Evolutionary conservation across 169 alveolate species (phyloP).

Genomic region (Sarcocystis neurona): DNA sequence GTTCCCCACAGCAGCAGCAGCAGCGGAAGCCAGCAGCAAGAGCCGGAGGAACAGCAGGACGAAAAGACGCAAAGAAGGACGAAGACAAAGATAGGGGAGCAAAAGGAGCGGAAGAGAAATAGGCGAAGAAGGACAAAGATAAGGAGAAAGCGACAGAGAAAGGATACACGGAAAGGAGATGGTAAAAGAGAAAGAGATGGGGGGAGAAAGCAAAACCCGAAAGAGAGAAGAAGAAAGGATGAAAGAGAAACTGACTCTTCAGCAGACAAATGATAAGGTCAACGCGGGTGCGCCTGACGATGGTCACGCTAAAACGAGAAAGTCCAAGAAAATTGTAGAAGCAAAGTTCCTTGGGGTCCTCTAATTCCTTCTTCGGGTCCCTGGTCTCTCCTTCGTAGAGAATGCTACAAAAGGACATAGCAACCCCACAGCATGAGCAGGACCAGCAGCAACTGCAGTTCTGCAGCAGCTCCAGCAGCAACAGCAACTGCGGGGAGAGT

Average conservation of each 20-base stretch:
- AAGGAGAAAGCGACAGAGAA: background rate
- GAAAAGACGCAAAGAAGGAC: too few species aligned
- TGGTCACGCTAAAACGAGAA: constrained; percentile 5
- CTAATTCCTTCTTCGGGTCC: background rate
- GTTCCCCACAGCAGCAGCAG: too few species aligned
- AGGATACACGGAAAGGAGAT: background rate
- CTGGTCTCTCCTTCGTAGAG: background rate
- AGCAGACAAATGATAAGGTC: background rate
- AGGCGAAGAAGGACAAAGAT: background rate
- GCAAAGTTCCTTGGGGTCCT: background rate
- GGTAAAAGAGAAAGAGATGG: background rate
- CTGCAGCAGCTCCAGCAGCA: too few species aligned
- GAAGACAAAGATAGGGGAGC: too few species aligned
- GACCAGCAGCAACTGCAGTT: too few species aligned
- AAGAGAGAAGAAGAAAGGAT: too few species aligned
- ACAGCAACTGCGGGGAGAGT: too few species aligned
- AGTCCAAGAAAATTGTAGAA: constrained; percentile 13
- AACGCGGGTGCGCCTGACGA: background rate
- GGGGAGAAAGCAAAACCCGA: too few species aligned
- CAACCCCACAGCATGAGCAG: background rate
- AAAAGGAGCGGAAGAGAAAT: background rate
- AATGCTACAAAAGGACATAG: background rate
- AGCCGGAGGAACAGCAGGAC: too few species aligned
- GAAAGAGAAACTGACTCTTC: constrained; percentile 2
- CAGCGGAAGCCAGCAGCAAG: too few species aligned